Conservation (phyloP, 1,139 yeast genomes). For the Chernovozyma aurita region DNA sequence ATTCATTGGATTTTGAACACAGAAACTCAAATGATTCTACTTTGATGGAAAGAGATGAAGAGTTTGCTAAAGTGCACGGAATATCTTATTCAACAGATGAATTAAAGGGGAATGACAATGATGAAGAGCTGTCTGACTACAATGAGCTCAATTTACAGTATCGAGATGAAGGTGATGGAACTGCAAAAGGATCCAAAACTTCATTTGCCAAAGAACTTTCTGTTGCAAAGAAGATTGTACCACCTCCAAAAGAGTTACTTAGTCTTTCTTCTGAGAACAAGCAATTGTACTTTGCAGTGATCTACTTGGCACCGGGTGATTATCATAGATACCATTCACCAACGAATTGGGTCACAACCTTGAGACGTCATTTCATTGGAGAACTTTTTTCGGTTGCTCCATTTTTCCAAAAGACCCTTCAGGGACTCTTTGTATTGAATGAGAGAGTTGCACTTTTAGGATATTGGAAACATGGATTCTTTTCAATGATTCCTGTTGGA, state of each 20-base stretch:
- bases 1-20: constrained; percentile 45
- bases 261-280: constrained; percentile 13
- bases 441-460: constrained; percentile 96
- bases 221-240: constrained; percentile 38
- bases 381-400: constrained; percentile 96
- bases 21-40: constrained; percentile 37
- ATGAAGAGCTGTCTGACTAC: constrained; percentile 19
- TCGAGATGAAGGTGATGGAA: constrained; percentile 58
- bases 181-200: constrained; percentile 29
- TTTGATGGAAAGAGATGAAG: constrained; percentile 53
- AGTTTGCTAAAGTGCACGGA: constrained; percentile 76
- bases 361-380: constrained; percentile 94
- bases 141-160: constrained; percentile 46
- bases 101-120: constrained; percentile 21
- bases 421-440: constrained; percentile 84
- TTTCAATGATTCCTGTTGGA: constrained; percentile 98
- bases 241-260: constrained; percentile 29
- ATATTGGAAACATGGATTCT: constrained; percentile 94
- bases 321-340: constrained; percentile 98
- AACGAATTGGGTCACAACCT: constrained; percentile 89
- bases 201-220: constrained; percentile 37
- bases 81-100: constrained; percentile 71
- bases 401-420: constrained; percentile 82
- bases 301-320: constrained; percentile 96
- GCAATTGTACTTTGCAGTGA: constrained; percentile 82